These are phyloP conservation scores for Parmales sp. DNA, from an alignment of 108 stramenopile genomes.

Conservation along the genomic window DNA sequence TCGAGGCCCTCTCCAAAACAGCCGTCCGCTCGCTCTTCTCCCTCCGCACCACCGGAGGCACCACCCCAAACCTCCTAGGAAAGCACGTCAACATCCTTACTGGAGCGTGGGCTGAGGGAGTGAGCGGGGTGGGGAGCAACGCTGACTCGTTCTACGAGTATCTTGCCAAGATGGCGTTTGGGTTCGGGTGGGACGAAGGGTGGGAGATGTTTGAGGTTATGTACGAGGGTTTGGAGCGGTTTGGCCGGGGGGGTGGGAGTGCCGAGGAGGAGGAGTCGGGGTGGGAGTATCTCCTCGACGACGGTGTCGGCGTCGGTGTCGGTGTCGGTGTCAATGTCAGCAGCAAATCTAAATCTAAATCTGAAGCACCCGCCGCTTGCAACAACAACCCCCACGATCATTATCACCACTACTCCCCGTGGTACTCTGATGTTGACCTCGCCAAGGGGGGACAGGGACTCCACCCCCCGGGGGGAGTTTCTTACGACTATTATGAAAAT, in stretches of 20 bases:
- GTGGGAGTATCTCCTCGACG: too few relatives aligned
- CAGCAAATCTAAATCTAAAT: too few relatives aligned
- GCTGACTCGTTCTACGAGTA: constrained; percentile 93
- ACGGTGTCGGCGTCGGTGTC: too few relatives aligned
- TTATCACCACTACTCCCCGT: too few relatives aligned
- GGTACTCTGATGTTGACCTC: constrained; percentile 86
- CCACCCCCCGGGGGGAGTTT: constrained; percentile 25
- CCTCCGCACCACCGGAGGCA: constrained; percentile 30
- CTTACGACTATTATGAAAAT: neutral
- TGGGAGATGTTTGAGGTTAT: constrained; percentile 54
- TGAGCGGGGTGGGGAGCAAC: constrained; percentile 81
- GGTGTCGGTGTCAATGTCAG: too few relatives aligned
- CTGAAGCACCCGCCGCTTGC: too few relatives aligned
- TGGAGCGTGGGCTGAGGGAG: constrained; percentile 75
- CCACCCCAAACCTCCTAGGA: constrained; percentile 55
- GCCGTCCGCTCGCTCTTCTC: constrained; percentile 61
- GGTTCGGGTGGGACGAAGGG: constrained; percentile 70
- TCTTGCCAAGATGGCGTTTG: constrained; percentile 61
- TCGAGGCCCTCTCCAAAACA: constrained; percentile 55
- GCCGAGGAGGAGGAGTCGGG: too few relatives aligned
- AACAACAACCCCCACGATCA: too few relatives aligned
- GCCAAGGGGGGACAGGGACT: constrained; percentile 29
- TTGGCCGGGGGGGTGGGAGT: neutral
- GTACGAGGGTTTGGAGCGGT: neutral
- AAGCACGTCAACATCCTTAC: constrained; percentile 75